Conservation (phyloP, 192 early-diverging fungal species). For the Podila minutissima region DNA sequence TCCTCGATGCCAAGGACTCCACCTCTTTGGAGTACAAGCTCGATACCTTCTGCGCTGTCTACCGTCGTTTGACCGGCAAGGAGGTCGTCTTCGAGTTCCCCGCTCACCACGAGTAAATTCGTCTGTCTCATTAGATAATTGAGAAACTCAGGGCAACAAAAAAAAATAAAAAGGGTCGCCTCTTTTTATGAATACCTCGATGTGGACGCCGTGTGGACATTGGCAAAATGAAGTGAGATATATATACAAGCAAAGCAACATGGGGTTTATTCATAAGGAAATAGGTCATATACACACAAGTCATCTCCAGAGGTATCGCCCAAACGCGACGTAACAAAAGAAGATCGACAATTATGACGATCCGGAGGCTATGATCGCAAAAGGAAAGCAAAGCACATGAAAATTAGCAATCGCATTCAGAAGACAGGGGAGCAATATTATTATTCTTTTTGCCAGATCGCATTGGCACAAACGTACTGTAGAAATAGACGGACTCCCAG, state of each 20-base stretch:
- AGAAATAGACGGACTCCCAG: conserved; percentile 92
- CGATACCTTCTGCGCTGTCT: conserved; percentile 97
- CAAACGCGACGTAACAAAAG: background rate
- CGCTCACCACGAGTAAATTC: conserved; percentile 62
- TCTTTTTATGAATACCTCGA: background rate
- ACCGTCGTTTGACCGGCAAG: conserved; percentile 98
- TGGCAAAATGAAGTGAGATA: background rate
- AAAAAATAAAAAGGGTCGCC: background rate
- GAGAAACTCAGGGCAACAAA: conserved; percentile 6
- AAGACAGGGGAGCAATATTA: no score
- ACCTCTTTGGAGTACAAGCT: conserved; percentile 99
- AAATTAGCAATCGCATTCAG: background rate
- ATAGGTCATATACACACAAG: no score
- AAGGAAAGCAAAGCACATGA: background rate
- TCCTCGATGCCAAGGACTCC: conserved; percentile 98
- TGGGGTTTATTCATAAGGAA: no score
- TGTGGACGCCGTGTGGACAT: background rate
- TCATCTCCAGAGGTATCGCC: no score
- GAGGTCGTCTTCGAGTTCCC: conserved; percentile 99
- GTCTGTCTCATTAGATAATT: background rate
- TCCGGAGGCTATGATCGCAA: conserved; percentile 14
- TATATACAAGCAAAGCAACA: no score
- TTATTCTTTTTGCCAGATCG: no score
- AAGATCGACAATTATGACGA: conserved; percentile 8
- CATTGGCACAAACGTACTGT: conserved; percentile 58